phyloP scores from a whole-genome alignment of 1,284 basidiomycete genomes.

The Trichosporon ovoides region DNA sequence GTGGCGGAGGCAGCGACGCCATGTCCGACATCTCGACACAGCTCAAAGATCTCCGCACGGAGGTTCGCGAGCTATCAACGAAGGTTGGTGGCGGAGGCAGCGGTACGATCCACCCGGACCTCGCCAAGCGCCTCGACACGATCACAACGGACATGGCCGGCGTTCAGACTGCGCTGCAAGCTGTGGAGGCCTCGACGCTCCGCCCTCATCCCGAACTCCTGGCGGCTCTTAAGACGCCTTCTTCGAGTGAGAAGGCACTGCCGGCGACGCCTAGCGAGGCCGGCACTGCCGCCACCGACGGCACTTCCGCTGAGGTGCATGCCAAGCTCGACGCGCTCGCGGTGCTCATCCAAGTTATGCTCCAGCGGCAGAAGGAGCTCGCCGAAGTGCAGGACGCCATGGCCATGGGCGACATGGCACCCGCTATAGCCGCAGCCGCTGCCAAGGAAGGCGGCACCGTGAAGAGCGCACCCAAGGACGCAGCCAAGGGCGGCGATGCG shows the following conservation, averaged over 20 bases:
- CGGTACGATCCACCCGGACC: not conserved
- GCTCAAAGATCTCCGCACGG: not conserved
- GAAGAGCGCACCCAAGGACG: not conserved
- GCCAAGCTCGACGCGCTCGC: conserved; percentile 41
- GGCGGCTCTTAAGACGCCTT: conserved; percentile 16
- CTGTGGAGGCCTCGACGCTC: not conserved
- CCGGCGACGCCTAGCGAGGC: conserved; percentile 1
- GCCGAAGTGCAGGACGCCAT: conserved; percentile 26
- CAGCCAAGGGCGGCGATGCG: not conserved
- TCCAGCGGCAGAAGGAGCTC: conserved; percentile 25
- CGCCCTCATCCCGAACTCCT: not conserved
- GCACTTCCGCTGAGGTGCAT: conserved; percentile 25
- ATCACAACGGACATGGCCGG: conserved; percentile 10
- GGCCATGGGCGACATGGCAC: not conserved
- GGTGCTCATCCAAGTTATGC: conserved; percentile 33
- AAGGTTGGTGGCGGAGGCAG: conserved; percentile 9
- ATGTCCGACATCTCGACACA: not conserved
- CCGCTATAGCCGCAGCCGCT: not conserved
- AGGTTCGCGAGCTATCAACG: conserved; percentile 2
- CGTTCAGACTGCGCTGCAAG: conserved; percentile 9
- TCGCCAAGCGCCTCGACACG: conserved; percentile 7
- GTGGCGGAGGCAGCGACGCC: not conserved
- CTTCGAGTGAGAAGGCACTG: conserved; percentile 7
- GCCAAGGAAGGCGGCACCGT: not conserved
- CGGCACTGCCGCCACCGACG: conserved; percentile 8